These are phyloP conservation scores for Rhytidhysteron rufulum DNA, from an alignment of 2,329 filamentous ascomycete species.

Conservation along the genomic window DNA sequence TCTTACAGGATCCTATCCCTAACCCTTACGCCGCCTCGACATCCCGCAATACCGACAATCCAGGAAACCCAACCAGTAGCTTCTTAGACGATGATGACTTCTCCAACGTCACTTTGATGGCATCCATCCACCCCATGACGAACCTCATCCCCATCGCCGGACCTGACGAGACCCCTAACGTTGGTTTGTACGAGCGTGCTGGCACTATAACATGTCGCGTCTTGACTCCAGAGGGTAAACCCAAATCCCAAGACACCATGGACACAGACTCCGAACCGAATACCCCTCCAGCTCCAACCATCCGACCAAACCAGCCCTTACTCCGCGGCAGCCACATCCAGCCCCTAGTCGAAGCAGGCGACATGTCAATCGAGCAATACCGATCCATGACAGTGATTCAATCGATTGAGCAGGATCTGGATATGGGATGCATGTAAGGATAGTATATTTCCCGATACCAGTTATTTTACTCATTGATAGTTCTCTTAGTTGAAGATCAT, in stretches of 20 bases:
- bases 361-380: neutral
- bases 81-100: neutral
- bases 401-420: too few relatives aligned
- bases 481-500: too few relatives aligned
- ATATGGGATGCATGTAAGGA: too few relatives aligned
- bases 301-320: neutral
- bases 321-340: neutral
- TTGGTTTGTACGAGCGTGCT: conserved; percentile 2
- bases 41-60: neutral
- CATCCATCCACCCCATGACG: conserved; percentile 2
- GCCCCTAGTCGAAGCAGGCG: neutral
- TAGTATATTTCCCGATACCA: too few relatives aligned
- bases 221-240: neutral
- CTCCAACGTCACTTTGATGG: conserved; percentile 2
- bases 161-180: conserved; percentile 2
- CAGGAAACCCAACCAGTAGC: neutral
- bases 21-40: neutral
- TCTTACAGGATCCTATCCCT: neutral
- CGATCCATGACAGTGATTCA: too few relatives aligned
- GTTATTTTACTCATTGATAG: too few relatives aligned
- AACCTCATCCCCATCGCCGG: conserved; percentile 1
- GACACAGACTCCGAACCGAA: neutral
- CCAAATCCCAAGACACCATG: neutral
- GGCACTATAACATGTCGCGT: neutral
- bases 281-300: neutral